phyloP scores from a whole-genome alignment of 768 basidiomycete species.

The Gymnopilus dilepis region DNA sequence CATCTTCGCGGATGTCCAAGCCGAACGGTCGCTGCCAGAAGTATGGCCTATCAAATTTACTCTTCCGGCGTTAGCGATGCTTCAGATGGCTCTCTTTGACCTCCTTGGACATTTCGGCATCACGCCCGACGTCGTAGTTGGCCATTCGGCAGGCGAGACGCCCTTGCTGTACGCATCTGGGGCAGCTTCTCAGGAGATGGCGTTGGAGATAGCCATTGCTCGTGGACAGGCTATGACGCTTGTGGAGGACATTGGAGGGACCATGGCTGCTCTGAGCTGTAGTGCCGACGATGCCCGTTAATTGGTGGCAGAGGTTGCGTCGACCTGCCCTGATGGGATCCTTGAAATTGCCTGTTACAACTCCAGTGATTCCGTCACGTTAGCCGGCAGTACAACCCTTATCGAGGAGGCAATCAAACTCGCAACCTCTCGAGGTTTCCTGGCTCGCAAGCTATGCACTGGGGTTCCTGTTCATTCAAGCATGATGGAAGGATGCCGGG shows the following conservation, averaged over 20 bases:
- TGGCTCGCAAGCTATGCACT: background rate
- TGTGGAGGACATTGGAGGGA: background rate
- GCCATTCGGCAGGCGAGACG: conserved; percentile 39
- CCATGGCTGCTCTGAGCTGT: background rate
- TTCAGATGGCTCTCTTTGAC: conserved; percentile 5
- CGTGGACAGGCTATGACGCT: conserved; percentile 18
- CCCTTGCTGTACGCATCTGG: conserved; percentile 46
- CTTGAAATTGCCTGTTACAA: background rate
- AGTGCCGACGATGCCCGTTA: background rate
- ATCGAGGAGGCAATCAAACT: background rate
- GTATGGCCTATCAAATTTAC: background rate
- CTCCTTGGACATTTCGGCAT: background rate
- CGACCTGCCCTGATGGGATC: background rate
- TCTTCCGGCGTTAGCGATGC: background rate
- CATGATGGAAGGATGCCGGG: background rate
- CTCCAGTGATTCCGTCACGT: background rate
- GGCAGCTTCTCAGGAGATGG: conserved; percentile 38
- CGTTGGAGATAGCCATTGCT: conserved; percentile 45
- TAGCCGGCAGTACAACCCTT: too few relatives aligned
- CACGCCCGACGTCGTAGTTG: background rate
- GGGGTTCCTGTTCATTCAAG: background rate
- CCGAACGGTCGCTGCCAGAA: too few relatives aligned
- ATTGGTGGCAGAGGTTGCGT: background rate
- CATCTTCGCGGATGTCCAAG: too few relatives aligned
- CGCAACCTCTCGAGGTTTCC: background rate